phyloP scores from a whole-genome alignment of 495 filamentous ascomycete genomes.

The Thermothielavioides terrestris region DNA sequence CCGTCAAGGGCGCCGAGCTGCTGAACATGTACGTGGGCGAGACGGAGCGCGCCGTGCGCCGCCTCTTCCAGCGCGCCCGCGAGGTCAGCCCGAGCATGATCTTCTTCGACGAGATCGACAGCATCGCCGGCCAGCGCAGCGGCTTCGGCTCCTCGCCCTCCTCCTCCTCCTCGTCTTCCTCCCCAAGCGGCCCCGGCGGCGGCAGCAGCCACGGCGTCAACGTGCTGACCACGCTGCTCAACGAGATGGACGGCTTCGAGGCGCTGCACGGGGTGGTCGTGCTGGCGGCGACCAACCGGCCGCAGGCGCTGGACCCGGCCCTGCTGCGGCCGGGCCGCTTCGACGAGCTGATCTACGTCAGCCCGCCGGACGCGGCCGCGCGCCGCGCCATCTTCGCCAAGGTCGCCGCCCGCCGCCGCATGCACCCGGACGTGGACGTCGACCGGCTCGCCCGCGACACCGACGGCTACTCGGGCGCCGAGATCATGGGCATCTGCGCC shows the following conservation, averaged over 20 bases:
- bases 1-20: slow-evolving; percentile 92
- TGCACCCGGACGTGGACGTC: slow-evolving; percentile 55
- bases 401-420: slow-evolving; percentile 53
- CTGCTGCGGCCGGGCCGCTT: slow-evolving; percentile 82
- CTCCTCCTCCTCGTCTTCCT: not conserved
- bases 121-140: slow-evolving; percentile 69
- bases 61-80: slow-evolving; percentile 80
- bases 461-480: slow-evolving; percentile 81
- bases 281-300: slow-evolving; percentile 91
- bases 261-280: slow-evolving; percentile 74
- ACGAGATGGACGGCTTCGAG: slow-evolving; percentile 96
- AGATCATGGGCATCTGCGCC: slow-evolving; percentile 71
- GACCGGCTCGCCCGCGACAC: slow-evolving; percentile 56
- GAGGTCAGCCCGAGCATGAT: slow-evolving; percentile 86
- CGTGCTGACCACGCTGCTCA: slow-evolving; percentile 82
- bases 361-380: slow-evolving; percentile 68
- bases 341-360: slow-evolving; percentile 84
- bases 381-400: slow-evolving; percentile 62
- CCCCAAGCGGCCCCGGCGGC: slow-evolving; percentile 23
- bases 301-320: slow-evolving; percentile 78
- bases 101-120: slow-evolving; percentile 98
- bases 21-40: slow-evolving; percentile 98
- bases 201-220: slow-evolving; percentile 52
- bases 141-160: slow-evolving; percentile 22
- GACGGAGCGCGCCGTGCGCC: slow-evolving; percentile 79